Conservation (phyloP, 495 filamentous ascomycete genomes). For the Aspergillus sclerotioniger region DNA sequence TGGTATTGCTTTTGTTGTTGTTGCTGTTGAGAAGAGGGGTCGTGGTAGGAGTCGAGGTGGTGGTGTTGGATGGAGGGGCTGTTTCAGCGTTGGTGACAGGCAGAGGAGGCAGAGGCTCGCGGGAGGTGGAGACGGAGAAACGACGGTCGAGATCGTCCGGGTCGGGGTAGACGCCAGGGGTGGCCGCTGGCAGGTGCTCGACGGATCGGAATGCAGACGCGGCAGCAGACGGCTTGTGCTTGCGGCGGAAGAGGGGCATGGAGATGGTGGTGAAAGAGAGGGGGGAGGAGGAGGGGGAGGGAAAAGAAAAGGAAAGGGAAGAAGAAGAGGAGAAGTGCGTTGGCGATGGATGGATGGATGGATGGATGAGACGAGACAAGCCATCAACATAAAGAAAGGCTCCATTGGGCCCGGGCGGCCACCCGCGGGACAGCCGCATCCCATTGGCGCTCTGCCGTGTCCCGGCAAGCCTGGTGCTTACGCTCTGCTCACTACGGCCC, state of each 20-base stretch:
- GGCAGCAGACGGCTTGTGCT: conserved; percentile 26
- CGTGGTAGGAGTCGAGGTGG: not conserved
- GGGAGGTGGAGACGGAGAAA: conserved; percentile 22
- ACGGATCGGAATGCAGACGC: conserved; percentile 31
- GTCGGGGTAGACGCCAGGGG: conserved; percentile 24
- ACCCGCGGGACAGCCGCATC: too few relatives aligned
- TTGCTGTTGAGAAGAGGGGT: not conserved
- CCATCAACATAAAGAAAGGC: too few relatives aligned
- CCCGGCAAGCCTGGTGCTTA: too few relatives aligned
- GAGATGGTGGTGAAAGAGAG: conserved; percentile 14
- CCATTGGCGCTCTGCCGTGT: too few relatives aligned
- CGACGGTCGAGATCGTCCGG: conserved; percentile 16
- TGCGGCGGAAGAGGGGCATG: conserved; percentile 37
- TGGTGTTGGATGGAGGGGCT: not conserved
- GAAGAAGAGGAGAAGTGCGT: not conserved
- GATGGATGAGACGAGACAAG: not conserved
- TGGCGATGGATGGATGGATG: conserved; percentile 3
- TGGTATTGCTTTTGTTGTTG: not conserved
- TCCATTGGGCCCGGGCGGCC: too few relatives aligned
- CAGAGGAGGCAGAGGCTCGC: conserved; percentile 17
- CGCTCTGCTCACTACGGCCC: too few relatives aligned
- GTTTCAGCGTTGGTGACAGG: conserved; percentile 10
- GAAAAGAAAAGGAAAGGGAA: not conserved
- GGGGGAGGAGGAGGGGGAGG: not conserved
- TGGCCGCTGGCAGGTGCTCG: conserved; percentile 31